These are phyloP conservation scores for Eucalyptus curtisii DNA, from an alignment of 345 rosid species.

Conservation along the genomic window DNA sequence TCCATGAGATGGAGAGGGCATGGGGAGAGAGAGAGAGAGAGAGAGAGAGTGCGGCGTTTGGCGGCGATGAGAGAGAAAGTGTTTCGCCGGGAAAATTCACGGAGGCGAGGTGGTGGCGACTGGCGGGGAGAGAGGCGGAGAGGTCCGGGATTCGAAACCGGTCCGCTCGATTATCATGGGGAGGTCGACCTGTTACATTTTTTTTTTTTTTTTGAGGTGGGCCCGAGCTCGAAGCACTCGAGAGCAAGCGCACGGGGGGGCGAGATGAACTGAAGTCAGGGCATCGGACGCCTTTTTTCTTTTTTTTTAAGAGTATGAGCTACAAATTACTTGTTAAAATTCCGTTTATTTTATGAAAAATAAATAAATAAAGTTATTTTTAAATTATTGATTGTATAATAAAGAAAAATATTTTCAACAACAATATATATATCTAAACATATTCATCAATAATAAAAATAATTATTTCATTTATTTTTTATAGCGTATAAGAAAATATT, in stretches of 20 bases:
- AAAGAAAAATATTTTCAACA: too few species aligned
- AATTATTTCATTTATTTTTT: too few species aligned
- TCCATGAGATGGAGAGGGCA: constrained; percentile 1
- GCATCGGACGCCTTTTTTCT: background rate
- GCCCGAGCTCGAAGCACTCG: background rate
- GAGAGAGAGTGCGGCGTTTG: background rate
- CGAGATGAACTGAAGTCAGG: background rate
- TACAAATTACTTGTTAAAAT: too few species aligned
- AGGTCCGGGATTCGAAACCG: background rate
- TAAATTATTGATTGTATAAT: too few species aligned
- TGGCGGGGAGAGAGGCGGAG: background rate
- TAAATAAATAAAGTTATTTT: too few species aligned
- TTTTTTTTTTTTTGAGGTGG: background rate
- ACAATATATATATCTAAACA: too few species aligned
- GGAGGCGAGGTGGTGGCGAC: background rate
- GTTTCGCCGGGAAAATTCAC: background rate
- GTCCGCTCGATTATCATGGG: background rate
- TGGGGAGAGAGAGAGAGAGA: background rate
- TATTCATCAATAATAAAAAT: too few species aligned
- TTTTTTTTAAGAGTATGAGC: too few species aligned
- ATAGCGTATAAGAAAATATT: too few species aligned
- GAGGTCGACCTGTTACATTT: background rate
- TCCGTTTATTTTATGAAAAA: too few species aligned
- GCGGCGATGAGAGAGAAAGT: background rate
- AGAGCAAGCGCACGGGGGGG: background rate